A percentile compares a stretch with the other conserved stretches of the same genome.
Conservation (phyloP, 306 rosid genomes). For the Cucurbita pepo region DNA sequence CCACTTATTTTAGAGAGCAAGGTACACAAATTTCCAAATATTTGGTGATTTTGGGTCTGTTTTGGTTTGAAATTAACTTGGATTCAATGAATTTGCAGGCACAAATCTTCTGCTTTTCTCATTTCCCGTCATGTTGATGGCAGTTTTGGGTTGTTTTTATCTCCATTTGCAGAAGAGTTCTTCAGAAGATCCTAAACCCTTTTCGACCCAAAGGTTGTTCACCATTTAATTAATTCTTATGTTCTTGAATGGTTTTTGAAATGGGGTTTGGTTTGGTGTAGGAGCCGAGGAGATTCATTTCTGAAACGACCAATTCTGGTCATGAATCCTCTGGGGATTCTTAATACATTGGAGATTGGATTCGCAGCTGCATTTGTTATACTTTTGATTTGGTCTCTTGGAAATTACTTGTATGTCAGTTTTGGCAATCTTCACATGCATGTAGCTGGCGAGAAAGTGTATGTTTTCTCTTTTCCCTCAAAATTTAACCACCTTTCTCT, state of each 20-base stretch:
- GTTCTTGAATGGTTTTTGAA: not conserved
- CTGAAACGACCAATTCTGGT: constrained; percentile 34
- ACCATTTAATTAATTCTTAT: not conserved
- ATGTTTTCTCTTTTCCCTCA: not conserved
- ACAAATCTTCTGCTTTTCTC: constrained; percentile 10
- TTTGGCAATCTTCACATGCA: constrained; percentile 32
- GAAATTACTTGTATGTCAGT: constrained; percentile 42
- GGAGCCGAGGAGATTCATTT: not conserved
- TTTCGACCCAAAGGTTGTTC: constrained; percentile 2
- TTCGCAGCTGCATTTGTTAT: constrained; percentile 33
- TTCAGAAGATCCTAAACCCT: not conserved
- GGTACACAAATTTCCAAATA: not conserved
- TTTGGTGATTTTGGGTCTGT: not conserved
- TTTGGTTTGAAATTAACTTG: not conserved
- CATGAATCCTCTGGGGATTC: constrained; percentile 42
- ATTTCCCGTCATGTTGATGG: constrained; percentile 7
- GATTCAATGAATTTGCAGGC: not conserved
- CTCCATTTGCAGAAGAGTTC: constrained; percentile 4
- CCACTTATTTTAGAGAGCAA: constrained; percentile 5
- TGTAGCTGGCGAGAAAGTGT: constrained; percentile 28
- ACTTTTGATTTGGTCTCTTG: constrained; percentile 53
- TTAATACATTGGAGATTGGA: constrained; percentile 34
- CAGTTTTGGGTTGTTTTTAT: constrained; percentile 7
- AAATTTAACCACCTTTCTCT: too few species aligned
- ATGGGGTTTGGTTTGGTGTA: not conserved